Base-by-base conservation (phyloP, 805 yeast species). In the Torulaspora quercuum region DNA sequence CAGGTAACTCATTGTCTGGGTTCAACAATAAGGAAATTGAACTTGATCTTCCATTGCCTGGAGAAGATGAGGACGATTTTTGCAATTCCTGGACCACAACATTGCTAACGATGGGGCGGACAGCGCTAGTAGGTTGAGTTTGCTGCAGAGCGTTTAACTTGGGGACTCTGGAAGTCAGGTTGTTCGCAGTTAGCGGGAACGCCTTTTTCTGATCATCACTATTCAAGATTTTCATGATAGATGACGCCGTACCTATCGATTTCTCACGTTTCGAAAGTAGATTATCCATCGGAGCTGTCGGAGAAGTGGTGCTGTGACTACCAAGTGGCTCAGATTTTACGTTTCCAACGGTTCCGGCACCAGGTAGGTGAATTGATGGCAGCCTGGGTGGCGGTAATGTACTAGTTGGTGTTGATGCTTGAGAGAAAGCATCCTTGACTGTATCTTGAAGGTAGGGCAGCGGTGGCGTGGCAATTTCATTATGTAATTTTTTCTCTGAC, bases 341-440 rank as follows among this genome's bases (percentile, higher is more conserved):
- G n/a, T 25, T 14, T 17, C 27, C 33, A 6, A 26, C 11, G 7
- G 29, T 6, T 18, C 16, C 10, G 8, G 29, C 23, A 11, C 41
- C 41, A 10, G 45, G 48, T 3, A 59, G 37, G 17, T 57, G 57
- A 20, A 60, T 57, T 3, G 63, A 55, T 1, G 65, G 64, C 28
- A 55, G 32, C 9, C 58, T 48, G 12, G 62, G 65, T 9, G 60
- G 58, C 1, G 63, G 65, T 22, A 58, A 35, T 1, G 57, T 46
- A 9, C 48, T 44, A 7, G 32, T 31, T 3, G 59, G 54, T 11
- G 57, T 39, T 7, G 46, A 29, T 8, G 40, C 38, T 10, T 38
- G 45, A 2, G 60, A 39, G 32, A 55, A 55, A 3, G 37, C 29
- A 7, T 55, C 57, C 21, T 44, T 49, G n/a, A 32, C 35, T 20